Conservation (phyloP, 768 basidiomycete species). For the Hortiboletus campestris region DNA sequence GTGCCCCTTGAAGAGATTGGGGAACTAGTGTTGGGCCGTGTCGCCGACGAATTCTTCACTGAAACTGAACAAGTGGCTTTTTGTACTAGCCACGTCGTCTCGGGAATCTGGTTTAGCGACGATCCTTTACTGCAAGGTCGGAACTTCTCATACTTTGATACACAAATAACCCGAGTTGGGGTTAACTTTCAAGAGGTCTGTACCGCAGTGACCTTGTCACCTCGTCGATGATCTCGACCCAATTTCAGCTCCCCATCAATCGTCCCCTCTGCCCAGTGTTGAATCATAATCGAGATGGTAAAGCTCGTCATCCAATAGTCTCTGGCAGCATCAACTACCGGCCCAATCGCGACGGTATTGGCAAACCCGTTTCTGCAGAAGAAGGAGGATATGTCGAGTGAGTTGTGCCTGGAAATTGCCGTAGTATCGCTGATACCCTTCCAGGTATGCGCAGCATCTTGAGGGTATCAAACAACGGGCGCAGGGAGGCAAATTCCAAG, state of each 20-base stretch:
- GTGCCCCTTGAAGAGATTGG: conserved; percentile 79
- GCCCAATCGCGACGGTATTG: conserved; percentile 67
- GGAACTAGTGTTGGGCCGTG: conserved; percentile 62
- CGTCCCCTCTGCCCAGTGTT: conserved; percentile 73
- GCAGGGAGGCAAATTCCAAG: conserved; percentile 72
- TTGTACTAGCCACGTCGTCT: conserved; percentile 63
- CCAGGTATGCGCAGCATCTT: conserved; percentile 49
- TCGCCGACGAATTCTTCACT: conserved; percentile 75
- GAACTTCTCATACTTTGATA: conserved; percentile 87
- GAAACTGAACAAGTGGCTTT: conserved; percentile 90
- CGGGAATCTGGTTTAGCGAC: conserved; percentile 68
- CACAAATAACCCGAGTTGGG: conserved; percentile 77
- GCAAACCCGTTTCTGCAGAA: conserved; percentile 44
- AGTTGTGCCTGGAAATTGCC: conserved; percentile 11
- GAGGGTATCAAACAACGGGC: conserved; percentile 57
- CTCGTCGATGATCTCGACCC: neutral
- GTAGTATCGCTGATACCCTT: conserved; percentile 8
- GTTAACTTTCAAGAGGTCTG: conserved; percentile 71
- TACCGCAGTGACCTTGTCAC: neutral
- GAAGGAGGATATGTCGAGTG: conserved; percentile 61
- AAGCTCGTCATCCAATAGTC: conserved; percentile 53
- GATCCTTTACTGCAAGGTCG: conserved; percentile 82
- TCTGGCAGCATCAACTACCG: conserved; percentile 71
- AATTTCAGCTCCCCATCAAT: conserved; percentile 72
- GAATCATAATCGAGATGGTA: conserved; percentile 66